Base-by-base conservation (phyloP, 2,329 filamentous ascomycete species). In the Ophiostoma sp. region DNA sequence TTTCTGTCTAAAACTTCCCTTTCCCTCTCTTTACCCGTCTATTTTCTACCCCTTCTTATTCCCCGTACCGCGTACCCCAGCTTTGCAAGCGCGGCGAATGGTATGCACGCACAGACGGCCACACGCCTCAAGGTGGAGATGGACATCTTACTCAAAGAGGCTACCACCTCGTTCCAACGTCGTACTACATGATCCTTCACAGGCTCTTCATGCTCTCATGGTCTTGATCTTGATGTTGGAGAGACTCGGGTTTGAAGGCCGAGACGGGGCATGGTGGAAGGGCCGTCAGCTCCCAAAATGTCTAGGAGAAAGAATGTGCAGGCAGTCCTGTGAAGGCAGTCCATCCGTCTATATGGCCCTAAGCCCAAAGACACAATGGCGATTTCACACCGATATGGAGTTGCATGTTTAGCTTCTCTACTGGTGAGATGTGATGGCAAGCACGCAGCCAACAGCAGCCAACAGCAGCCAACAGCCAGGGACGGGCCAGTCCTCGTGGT, bases 341-440 rank as follows among this genome's bases (percentile, higher is more conserved):
- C 47, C 47, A 18, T 52, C 47, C 4, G 11, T 4, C 45, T 27
- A 47, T 12, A 11, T 4, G 45, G 12, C 45, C 45, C 45, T 47
- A 12, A 27, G 27, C 2, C 27, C 27, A 27, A 47, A 47, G 12
- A 16, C 9, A 47, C 12, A 16, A 12, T 16, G n/a, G 42, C n/a
- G n/a, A n/a, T n/a, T 18, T 52, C 47, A 55, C 18, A 55, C 49
- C 49, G 49, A 55, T 55, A 55, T 55, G 18, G 49, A 55, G 49
- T 27, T 55, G n/a, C n/a, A 11, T 27, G 49, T 55, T 55, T 55
- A 18, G 27, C 49, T 27, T 27, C 18, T 27, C 11, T 27, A 9
- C 49, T 27, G 49, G 12, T 55, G 49, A 11, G 49, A 52, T 18
- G 49, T 11, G 3, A 16, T 47, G n/a, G 45, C 27, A 27, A 2